Percentiles rank a stretch among this genome's conserved stretches.
Evolutionary conservation across 139 green algal genomes (phyloP).

Genomic region (Gonium pectorale): DNA sequence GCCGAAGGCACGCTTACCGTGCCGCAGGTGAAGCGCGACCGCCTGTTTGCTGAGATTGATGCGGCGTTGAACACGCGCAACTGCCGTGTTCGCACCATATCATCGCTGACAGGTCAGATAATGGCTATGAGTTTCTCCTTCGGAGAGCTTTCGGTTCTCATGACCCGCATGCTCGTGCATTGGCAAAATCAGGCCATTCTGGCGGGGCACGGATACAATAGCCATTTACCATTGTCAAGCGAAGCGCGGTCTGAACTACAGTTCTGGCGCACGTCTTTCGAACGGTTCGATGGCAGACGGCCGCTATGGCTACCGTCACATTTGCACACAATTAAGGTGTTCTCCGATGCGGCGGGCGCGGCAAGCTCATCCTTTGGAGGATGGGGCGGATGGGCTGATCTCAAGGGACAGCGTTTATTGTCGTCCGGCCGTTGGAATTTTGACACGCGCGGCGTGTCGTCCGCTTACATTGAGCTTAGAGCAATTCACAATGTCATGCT

Average conservation of each 20-base stretch:
- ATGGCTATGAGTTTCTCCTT: not conserved
- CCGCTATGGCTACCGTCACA: not conserved
- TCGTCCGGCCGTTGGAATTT: not conserved
- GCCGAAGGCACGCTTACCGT: not conserved
- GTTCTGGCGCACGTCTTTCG: not conserved
- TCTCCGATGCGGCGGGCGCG: not conserved
- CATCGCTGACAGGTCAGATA: not conserved
- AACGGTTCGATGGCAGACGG: not conserved
- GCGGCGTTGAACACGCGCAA: not conserved
- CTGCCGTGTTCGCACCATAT: not conserved
- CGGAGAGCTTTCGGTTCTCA: not conserved
- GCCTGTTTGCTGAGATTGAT: not conserved
- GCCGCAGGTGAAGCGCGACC: not conserved
- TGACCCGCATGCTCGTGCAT: not conserved
- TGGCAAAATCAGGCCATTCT: not conserved
- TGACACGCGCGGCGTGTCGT: not conserved
- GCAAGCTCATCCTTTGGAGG: not conserved
- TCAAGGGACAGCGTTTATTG: not conserved
- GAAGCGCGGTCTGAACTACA: not conserved
- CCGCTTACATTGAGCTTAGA: not conserved
- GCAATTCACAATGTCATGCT: not conserved
- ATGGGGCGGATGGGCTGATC: not conserved
- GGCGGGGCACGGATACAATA: not conserved
- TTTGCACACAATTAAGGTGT: not conserved
- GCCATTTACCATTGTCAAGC: not conserved